Evolutionary conservation across 23 red algal species (phyloP).

Genomic region (Agarophyton chilense): DNA sequence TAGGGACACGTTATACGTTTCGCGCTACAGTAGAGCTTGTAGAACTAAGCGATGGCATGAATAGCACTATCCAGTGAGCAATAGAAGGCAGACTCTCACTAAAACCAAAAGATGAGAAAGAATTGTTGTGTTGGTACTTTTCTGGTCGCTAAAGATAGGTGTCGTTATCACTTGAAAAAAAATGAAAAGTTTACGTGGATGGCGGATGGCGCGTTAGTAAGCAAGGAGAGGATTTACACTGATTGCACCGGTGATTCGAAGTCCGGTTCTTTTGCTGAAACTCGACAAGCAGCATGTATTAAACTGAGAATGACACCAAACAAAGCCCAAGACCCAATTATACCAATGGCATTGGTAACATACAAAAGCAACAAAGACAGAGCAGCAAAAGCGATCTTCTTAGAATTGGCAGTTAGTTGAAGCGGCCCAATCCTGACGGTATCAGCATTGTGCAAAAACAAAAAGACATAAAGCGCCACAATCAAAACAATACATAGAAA

Average conservation of each 20-base stretch:
- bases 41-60: too few relatives aligned
- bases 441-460: conserved; percentile 47
- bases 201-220: conserved; percentile 9
- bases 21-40: too few relatives aligned
- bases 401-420: not conserved
- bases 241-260: conserved; percentile 48
- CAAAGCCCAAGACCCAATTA: conserved; percentile 60
- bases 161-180: not conserved
- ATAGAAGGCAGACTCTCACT: too few relatives aligned
- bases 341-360: conserved; percentile 51
- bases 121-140: not conserved
- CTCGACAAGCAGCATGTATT: conserved; percentile 58
- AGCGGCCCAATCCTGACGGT: conserved; percentile 18
- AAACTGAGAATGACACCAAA: conserved; percentile 55
- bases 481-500: conserved; percentile 37
- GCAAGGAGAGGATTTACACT: conserved; percentile 1
- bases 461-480: conserved; percentile 26
- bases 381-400: conserved; percentile 17
- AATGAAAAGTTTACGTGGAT: conserved; percentile 6
- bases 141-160: not conserved
- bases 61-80: too few relatives aligned
- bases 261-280: conserved; percentile 59
- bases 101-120: too few relatives aligned
- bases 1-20: too few relatives aligned
- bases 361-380: conserved; percentile 40